Percentiles rank a stretch among this genome's conserved stretches.
Conservation (phyloP, 306 rosid genomes). For the Pterocarpus santalinus region DNA sequence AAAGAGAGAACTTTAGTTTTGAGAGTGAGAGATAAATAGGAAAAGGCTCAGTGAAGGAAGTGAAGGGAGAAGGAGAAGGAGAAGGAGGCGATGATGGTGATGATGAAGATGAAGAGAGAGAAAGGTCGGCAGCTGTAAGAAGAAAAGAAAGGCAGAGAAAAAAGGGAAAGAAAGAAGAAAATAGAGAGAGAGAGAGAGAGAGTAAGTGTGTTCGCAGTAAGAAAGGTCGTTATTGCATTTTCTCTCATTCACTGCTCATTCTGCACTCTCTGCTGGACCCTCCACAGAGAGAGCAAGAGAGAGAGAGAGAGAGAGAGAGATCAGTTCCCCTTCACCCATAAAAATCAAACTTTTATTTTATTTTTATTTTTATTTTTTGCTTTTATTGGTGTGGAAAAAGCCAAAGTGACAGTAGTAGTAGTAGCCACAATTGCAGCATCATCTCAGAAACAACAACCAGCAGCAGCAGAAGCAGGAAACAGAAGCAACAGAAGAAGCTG, state of each 20-base stretch:
- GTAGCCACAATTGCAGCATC: conserved; percentile 51
- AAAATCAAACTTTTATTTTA: conserved; percentile 18
- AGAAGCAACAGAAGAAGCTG: conserved; percentile 10
- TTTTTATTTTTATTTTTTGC: background rate
- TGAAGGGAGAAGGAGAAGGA: conserved; percentile 2
- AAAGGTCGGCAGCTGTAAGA: conserved; percentile 38
- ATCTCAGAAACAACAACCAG: background rate
- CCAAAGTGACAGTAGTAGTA: conserved; percentile 69
- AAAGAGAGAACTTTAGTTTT: background rate
- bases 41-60: conserved; percentile 5
- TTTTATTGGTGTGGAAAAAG: conserved; percentile 45
- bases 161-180: background rate
- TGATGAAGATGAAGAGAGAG: conserved; percentile 50
- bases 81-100: background rate
- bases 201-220: conserved; percentile 24
- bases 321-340: background rate
- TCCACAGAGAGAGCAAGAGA: conserved; percentile 22
- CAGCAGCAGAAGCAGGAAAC: conserved; percentile 1
- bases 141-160: background rate
- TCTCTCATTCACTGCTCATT: conserved; percentile 41
- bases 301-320: no score
- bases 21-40: background rate
- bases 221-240: conserved; percentile 73
- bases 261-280: conserved; percentile 47
- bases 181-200: conserved; percentile 53